Evolutionary conservation across 495 filamentous ascomycete genomes (phyloP).

Genomic region (Penicillium coprophilum): DNA sequence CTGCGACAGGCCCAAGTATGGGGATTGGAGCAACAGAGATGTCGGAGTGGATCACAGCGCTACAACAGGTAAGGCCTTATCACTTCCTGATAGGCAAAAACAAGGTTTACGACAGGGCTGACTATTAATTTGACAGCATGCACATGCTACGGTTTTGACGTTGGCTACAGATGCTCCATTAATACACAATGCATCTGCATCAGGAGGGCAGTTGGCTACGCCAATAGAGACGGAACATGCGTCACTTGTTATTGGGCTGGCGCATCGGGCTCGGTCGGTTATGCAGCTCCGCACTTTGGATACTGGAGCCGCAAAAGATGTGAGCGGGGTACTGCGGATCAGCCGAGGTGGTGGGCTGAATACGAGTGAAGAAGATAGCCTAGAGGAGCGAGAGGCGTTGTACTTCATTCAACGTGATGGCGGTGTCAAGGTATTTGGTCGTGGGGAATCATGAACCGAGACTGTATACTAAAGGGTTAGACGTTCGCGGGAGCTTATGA

Average conservation of each 20-base stretch:
- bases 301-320: conserved; percentile 83
- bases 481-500: conserved; percentile 4
- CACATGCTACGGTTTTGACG: conserved; percentile 63
- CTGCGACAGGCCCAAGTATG: conserved; percentile 39
- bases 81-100: not conserved
- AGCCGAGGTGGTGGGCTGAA: conserved; percentile 57
- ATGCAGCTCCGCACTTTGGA: conserved; percentile 73
- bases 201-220: conserved; percentile 46
- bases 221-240: conserved; percentile 64
- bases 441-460: conserved; percentile 52
- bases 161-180: conserved; percentile 70
- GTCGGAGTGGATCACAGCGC: conserved; percentile 44
- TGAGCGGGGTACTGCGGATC: conserved; percentile 83
- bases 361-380: conserved; percentile 27
- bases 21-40: conserved; percentile 48
- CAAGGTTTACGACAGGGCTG: conserved; percentile 11
- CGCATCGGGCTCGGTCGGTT: conserved; percentile 69
- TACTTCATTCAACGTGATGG: conserved; percentile 79
- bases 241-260: conserved; percentile 63
- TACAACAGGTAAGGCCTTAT: conserved; percentile 43
- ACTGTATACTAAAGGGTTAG: conserved; percentile 17
- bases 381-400: conserved; percentile 69
- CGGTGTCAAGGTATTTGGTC: conserved; percentile 76
- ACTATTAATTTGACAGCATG: conserved; percentile 28
- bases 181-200: conserved; percentile 48